Percentiles rank a stretch among this genome's conserved stretches.
Conservation (phyloP, 1,284 basidiomycete species). For the Sporisorium exsertum region DNA sequence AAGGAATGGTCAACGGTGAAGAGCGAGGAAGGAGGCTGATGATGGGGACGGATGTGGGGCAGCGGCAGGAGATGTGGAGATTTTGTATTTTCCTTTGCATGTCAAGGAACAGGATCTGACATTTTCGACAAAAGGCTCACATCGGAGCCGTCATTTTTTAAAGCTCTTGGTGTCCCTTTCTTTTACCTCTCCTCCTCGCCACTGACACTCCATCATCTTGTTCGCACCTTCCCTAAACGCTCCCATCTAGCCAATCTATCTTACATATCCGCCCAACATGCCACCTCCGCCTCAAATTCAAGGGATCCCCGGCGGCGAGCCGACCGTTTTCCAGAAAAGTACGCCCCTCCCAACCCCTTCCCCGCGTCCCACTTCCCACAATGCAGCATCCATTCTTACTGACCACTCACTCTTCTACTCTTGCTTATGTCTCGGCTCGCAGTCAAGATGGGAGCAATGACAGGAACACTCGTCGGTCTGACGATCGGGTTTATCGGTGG, state of each 20-base stretch:
- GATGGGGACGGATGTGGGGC: not conserved
- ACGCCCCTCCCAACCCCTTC: slow-evolving; percentile 3
- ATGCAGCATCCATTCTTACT: too few relatives aligned
- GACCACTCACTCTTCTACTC: not conserved
- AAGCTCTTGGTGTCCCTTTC: not conserved
- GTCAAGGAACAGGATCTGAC: not conserved
- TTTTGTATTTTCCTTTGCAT: not conserved
- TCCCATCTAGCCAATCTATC: too few relatives aligned
- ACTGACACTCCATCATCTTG: not conserved
- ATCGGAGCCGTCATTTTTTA: slow-evolving; percentile 10
- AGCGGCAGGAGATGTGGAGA: slow-evolving; percentile 16
- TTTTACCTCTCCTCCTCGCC: not conserved
- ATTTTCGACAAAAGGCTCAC: not conserved
- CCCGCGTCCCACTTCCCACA: not conserved
- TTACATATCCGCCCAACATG: slow-evolving; percentile 21
- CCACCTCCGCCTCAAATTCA: slow-evolving; percentile 50
- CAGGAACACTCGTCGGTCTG: slow-evolving; percentile 64
- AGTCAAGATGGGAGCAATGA: slow-evolving; percentile 67
- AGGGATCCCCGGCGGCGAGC: slow-evolving; percentile 45
- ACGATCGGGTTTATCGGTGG: slow-evolving; percentile 68
- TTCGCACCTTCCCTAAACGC: not conserved
- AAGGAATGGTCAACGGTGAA: not conserved
- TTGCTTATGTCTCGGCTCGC: slow-evolving; percentile 2
- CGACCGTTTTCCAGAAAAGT: slow-evolving; percentile 54
- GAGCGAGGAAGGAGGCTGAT: not conserved